Evolutionary conservation across 768 basidiomycete genomes (phyloP).

Genomic region (Podaxis mareebaensis): DNA sequence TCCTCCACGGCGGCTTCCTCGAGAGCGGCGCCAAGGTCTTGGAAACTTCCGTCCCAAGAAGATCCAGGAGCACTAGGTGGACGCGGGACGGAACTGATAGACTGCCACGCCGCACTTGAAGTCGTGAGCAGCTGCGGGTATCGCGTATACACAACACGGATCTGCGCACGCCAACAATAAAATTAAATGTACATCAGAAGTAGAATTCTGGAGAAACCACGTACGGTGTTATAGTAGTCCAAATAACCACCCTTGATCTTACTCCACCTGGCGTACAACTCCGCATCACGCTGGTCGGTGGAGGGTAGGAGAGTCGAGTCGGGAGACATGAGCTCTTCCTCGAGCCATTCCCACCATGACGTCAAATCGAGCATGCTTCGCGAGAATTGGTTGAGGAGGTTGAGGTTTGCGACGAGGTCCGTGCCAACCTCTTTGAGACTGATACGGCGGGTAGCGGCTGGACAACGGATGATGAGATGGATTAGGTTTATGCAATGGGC

Average conservation of each 20-base stretch:
- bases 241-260: constrained; percentile 26
- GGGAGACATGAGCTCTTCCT: constrained; percentile 26
- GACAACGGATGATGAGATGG: not conserved
- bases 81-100: constrained; percentile 21
- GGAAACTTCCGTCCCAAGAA: constrained; percentile 12
- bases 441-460: constrained; percentile 33
- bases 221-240: constrained; percentile 31
- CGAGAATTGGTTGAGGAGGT: constrained; percentile 34
- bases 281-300: constrained; percentile 1
- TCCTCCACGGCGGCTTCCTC: not conserved
- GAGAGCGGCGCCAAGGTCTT: constrained; percentile 2
- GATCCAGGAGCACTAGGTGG: constrained; percentile 19
- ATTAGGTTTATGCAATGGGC: not conserved
- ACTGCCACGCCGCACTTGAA: constrained; percentile 31
- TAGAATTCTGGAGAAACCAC: constrained; percentile 7
- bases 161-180: constrained; percentile 20
- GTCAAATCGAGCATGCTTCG: constrained; percentile 26
- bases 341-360: constrained; percentile 35
- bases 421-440: constrained; percentile 36
- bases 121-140: constrained; percentile 28
- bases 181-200: not conserved
- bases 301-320: constrained; percentile 18
- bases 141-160: constrained; percentile 26
- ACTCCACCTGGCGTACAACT: constrained; percentile 23
- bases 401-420: constrained; percentile 39